phyloP scores from a whole-genome alignment of 306 rosid species.

The Ormosia emarginata region DNA sequence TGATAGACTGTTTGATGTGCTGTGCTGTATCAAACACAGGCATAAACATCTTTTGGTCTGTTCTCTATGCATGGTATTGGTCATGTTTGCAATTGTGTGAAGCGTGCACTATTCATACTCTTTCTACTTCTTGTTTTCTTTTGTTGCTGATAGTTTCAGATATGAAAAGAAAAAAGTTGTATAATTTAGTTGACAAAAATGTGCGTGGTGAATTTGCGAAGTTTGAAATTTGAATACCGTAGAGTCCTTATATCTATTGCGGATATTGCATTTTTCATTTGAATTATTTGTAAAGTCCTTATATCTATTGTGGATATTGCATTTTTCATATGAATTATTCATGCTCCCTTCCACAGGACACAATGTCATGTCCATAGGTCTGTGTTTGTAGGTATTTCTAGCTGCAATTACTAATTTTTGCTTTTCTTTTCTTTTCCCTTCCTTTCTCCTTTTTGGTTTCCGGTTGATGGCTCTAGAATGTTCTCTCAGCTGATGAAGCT shows the following conservation, averaged over 20 bases:
- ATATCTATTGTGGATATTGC: background rate
- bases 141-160: background rate
- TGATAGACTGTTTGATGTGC: background rate
- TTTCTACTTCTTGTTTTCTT: background rate
- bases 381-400: conserved; percentile 16
- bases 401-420: conserved; percentile 23
- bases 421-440: background rate
- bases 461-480: conserved; percentile 48
- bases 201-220: background rate
- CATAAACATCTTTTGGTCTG: background rate
- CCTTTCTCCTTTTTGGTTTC: background rate
- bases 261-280: background rate
- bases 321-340: conserved; percentile 9
- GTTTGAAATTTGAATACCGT: background rate
- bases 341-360: background rate
- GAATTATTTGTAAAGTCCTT: background rate
- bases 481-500: conserved; percentile 14
- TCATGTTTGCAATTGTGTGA: background rate
- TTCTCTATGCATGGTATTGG: background rate
- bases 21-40: background rate
- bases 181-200: background rate
- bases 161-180: background rate
- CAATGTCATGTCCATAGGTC: background rate
- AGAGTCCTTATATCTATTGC: background rate
- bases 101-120: background rate